Evolutionary conservation across 495 filamentous ascomycete species (phyloP).

Genomic region (Talaromyces wortmannii): DNA sequence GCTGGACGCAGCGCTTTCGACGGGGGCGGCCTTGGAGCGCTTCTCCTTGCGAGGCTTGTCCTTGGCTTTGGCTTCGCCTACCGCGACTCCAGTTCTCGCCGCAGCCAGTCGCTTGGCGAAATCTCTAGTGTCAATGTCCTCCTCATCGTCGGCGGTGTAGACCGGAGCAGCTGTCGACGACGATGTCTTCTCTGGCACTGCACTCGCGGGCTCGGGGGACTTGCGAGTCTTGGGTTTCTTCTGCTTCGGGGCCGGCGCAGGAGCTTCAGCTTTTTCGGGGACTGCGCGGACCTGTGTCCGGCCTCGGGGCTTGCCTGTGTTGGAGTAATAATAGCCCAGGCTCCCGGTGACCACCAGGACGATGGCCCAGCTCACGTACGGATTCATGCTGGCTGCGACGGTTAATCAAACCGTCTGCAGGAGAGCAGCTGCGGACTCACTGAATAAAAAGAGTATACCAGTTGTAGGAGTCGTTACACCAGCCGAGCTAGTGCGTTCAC

Average conservation of each 20-base stretch:
- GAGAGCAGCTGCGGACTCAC: no score
- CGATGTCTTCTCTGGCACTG: slow-evolving; percentile 12
- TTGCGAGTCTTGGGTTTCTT: slow-evolving; percentile 32
- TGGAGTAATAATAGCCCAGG: slow-evolving; percentile 42
- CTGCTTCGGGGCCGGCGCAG: slow-evolving; percentile 30
- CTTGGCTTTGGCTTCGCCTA: slow-evolving; percentile 29
- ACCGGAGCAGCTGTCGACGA: slow-evolving; percentile 10
- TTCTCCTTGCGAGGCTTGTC: slow-evolving; percentile 52
- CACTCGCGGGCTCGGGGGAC: slow-evolving; percentile 21
- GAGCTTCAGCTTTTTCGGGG: slow-evolving; percentile 28
- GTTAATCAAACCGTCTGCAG: background rate
- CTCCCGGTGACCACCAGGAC: slow-evolving; percentile 44
- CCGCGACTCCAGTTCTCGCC: slow-evolving; percentile 55
- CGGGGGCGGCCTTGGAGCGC: slow-evolving; percentile 39
- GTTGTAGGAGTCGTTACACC: no score
- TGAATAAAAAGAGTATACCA: no score
- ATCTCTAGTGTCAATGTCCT: slow-evolving; percentile 60
- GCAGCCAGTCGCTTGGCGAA: slow-evolving; percentile 65
- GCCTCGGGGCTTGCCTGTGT: slow-evolving; percentile 26
- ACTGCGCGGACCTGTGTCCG: slow-evolving; percentile 21
- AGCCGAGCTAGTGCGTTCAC: background rate
- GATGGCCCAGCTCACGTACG: slow-evolving; percentile 50
- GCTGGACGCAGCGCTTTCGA: slow-evolving; percentile 53
- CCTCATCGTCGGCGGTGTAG: slow-evolving; percentile 36
- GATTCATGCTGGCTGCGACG: slow-evolving; percentile 23